Evolutionary conservation across 164 flowering plant species (phyloP).

Genomic region (Chimonanthus salicifolius): DNA sequence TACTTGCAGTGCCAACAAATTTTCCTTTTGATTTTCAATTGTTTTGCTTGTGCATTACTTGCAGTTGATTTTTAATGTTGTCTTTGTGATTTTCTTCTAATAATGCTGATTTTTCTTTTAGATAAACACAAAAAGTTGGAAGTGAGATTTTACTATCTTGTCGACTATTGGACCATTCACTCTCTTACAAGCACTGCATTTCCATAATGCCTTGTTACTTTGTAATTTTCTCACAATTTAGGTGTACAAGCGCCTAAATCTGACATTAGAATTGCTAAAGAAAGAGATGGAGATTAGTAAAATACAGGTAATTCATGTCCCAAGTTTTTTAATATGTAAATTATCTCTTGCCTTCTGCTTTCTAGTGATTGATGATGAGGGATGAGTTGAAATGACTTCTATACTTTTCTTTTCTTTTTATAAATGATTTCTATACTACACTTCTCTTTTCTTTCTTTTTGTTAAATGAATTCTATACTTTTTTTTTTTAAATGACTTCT

Average conservation of each 20-base stretch:
- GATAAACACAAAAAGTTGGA: background rate
- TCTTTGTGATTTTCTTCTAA: no score
- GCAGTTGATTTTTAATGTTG: no score
- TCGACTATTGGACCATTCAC: background rate
- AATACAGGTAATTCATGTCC: conserved; percentile 62
- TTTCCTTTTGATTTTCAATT: no score
- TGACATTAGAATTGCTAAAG: conserved; percentile 82
- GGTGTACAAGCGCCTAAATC: conserved; percentile 81
- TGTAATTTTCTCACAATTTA: conserved; percentile 22
- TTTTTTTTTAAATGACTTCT: no score
- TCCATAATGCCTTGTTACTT: background rate
- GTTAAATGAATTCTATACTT: no score
- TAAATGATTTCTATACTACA: no score
- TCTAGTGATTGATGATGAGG: no score
- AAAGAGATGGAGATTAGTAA: conserved; percentile 97
- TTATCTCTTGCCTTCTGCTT: background rate
- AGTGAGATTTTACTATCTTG: background rate
- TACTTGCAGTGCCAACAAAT: no score
- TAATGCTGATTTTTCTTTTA: no score
- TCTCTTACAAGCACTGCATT: background rate
- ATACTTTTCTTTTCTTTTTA: no score
- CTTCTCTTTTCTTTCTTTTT: background rate
- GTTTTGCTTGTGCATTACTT: no score
- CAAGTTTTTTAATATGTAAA: conserved; percentile 1
- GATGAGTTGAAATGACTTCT: no score